phyloP scores from a whole-genome alignment of 352 stramenopile species.

The Globisporangium takayamanum region DNA sequence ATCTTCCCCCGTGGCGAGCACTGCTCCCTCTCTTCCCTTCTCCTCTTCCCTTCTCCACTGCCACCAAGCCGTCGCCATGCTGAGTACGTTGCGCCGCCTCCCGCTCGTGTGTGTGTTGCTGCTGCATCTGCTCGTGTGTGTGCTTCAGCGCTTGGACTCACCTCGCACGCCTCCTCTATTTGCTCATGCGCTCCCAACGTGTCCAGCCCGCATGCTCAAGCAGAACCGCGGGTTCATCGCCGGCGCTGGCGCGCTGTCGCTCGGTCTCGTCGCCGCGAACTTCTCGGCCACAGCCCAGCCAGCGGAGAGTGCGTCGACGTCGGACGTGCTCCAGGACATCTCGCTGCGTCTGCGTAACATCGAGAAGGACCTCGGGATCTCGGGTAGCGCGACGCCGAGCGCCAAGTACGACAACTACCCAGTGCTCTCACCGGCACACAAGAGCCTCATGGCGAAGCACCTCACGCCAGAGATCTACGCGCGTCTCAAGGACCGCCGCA shows the following conservation, averaged over 20 bases:
- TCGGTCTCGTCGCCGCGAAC: conserved; percentile 45
- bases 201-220: conserved; percentile 43
- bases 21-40: background rate
- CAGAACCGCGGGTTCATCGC: conserved; percentile 51
- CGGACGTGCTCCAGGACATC: conserved; percentile 58
- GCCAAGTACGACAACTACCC: conserved; percentile 68
- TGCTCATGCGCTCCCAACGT: background rate
- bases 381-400: background rate
- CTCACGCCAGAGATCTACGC: conserved; percentile 77
- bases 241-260: conserved; percentile 43
- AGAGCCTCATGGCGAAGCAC: conserved; percentile 83
- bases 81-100: conserved; percentile 20
- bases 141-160: background rate
- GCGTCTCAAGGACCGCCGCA: conserved; percentile 67
- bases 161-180: background rate
- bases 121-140: background rate
- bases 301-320: conserved; percentile 49
- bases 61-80: conserved; percentile 13
- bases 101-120: background rate
- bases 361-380: conserved; percentile 55
- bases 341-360: conserved; percentile 55
- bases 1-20: conserved; percentile 14
- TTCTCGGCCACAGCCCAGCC: conserved; percentile 25
- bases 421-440: conserved; percentile 77
- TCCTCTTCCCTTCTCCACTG: background rate